phyloP scores from a whole-genome alignment of 441 rosid genomes.

The California macrophylla region DNA sequence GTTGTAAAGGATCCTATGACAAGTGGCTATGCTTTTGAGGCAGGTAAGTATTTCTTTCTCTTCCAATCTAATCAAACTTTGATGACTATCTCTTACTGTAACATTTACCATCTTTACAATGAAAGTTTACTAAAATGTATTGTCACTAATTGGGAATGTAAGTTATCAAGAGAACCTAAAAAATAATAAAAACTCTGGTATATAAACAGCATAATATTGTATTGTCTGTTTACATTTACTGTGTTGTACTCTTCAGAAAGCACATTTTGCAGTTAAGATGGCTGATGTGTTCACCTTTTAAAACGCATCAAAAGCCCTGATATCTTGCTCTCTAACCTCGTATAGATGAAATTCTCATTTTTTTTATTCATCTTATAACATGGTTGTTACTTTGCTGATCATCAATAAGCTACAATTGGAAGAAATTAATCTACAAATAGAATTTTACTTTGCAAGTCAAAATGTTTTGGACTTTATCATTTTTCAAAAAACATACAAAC shows the following conservation, averaged over 20 bases:
- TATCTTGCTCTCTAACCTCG: slow-evolving; percentile 3
- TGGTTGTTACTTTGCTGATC: background rate
- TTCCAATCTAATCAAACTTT: slow-evolving; percentile 3
- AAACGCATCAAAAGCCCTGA: background rate
- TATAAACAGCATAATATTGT: background rate
- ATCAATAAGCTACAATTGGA: background rate
- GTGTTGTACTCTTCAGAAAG: background rate
- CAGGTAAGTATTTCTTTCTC: slow-evolving; percentile 48
- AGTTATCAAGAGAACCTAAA: background rate
- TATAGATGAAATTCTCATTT: background rate
- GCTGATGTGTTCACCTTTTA: background rate
- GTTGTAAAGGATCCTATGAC: slow-evolving; percentile 89
- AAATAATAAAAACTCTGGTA: background rate
- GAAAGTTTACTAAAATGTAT: slow-evolving; percentile 3
- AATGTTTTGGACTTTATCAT: slow-evolving; percentile 3
- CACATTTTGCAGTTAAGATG: background rate
- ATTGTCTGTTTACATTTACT: background rate
- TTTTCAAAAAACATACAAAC: background rate
- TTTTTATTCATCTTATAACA: background rate
- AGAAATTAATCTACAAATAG: background rate
- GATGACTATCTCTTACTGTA: slow-evolving; percentile 1
- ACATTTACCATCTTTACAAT: slow-evolving; percentile 9
- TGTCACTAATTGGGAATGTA: background rate
- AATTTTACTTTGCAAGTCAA: background rate
- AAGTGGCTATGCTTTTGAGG: slow-evolving; percentile 93